Conservation (phyloP, 371 early-diverging fungal genomes). For the Apophysomyces ossiformis region DNA sequence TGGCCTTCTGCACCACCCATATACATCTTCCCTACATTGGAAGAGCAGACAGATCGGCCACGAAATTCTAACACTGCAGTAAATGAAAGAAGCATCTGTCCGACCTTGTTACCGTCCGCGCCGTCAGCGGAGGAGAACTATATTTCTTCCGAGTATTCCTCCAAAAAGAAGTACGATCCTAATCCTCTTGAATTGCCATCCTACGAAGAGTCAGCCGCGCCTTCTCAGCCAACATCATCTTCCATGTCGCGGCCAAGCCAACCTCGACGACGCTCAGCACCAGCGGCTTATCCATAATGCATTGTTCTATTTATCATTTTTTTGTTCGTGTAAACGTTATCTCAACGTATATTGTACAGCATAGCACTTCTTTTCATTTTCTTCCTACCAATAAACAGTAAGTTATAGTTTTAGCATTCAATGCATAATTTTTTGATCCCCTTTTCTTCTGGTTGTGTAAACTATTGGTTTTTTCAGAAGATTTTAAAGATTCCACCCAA, state of each 20-base stretch:
- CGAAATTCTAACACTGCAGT: background rate
- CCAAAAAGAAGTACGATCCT: background rate
- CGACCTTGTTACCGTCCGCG: background rate
- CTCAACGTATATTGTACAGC: too few relatives aligned
- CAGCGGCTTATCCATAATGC: background rate
- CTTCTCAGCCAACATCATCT: background rate
- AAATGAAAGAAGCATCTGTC: conserved; percentile 4
- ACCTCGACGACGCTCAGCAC: background rate
- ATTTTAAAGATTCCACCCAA: too few relatives aligned
- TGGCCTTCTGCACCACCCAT: conserved; percentile 7
- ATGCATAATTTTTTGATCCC: too few relatives aligned
- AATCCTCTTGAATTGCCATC: background rate
- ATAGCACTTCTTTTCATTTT: too few relatives aligned
- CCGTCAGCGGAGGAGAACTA: background rate
- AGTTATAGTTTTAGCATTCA: too few relatives aligned
- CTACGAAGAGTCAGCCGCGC: background rate
- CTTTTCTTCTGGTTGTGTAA: too few relatives aligned
- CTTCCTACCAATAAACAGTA: too few relatives aligned
- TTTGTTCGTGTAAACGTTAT: background rate
- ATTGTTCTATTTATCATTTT: background rate
- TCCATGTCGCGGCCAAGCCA: background rate
- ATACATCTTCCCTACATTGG: conserved; percentile 1
- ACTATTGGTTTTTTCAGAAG: too few relatives aligned
- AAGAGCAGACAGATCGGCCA: background rate
- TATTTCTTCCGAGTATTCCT: background rate